phyloP scores from a whole-genome alignment of 345 rosid genomes.

The Laguncularia racemosa region DNA sequence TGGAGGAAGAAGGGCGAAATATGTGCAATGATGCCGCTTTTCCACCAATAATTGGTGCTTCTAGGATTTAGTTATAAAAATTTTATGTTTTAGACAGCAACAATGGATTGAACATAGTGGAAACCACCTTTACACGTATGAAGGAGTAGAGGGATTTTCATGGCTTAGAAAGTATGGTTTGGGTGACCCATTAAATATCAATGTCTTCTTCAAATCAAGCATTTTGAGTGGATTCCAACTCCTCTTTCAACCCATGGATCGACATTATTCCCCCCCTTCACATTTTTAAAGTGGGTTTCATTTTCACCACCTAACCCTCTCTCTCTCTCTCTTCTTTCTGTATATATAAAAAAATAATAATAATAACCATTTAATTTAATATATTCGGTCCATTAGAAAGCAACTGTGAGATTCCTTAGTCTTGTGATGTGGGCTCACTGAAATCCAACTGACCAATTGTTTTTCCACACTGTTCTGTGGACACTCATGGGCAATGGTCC shows the following conservation, averaged over 20 bases:
- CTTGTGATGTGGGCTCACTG: constrained; percentile 46
- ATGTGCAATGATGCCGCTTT: too few relatives aligned
- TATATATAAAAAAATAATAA: too few relatives aligned
- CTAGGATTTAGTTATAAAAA: too few relatives aligned
- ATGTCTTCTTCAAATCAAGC: constrained; percentile 46
- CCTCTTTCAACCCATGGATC: constrained; percentile 60
- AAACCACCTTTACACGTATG: constrained; percentile 59
- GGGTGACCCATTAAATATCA: constrained; percentile 15
- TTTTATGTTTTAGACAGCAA: constrained; percentile 19
- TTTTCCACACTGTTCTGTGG: constrained; percentile 9
- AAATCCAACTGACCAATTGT: constrained; percentile 49
- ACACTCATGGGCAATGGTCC: constrained; percentile 18
- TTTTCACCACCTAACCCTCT: constrained; percentile 81
- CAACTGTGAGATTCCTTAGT: constrained; percentile 28
- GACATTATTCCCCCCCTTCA: constrained; percentile 18
- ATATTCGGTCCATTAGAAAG: constrained; percentile 17
- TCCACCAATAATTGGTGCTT: too few relatives aligned
- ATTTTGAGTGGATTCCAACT: constrained; percentile 91
- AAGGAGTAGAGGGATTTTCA: constrained; percentile 22
- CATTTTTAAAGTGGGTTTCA: constrained; percentile 61
- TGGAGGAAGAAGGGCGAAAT: too few relatives aligned
- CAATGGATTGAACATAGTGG: constrained; percentile 48
- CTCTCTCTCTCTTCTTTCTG: too few relatives aligned
- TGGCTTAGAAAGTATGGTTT: constrained; percentile 22
- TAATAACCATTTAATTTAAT: too few relatives aligned